Base-by-base conservation (phyloP, 1,284 basidiomycete species). In the Melampsora americana region DNA sequence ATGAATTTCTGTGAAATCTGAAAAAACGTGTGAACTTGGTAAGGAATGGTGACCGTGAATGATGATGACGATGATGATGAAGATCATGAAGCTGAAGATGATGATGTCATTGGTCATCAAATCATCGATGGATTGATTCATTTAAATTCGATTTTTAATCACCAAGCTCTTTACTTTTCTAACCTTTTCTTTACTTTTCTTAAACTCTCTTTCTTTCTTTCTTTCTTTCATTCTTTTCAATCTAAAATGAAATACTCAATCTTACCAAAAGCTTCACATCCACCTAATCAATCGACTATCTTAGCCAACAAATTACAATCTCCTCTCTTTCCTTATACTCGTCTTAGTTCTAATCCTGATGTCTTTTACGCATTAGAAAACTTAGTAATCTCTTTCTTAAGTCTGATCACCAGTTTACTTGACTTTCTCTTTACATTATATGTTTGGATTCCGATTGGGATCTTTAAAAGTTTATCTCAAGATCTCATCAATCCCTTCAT, bases 401-500 rank as follows among this genome's bases (percentile, higher is more conserved):
- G 59, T 0, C 23, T 76, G 20, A 18, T 68, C 28, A 53, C 60
- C 39, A 53, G 64, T 16, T 32, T 59, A 46, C 35, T 30, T 18
- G 73, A 76, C 26, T 76, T 50, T 44, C 23, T 69, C 28, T 60
- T 76, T 32, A 76, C 73, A 2, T 16, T 76, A 2, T 69, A 46
- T 20, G 30, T 76, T 26, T 76, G 73, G 73, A 68, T 69, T 69
- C 73, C 73, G 16, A 28, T 68, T 30, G 73, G 73, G 4, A 11
- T 76, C 16, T 30, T 53, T 0, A 48, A 48, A 14, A 76, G 50
- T 30, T 7, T 68, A 20, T 28, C 50, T n/a, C 20, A 76, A 44
- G 50, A 59, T 23, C 5, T 74, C 23, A 23, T 74, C 7, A 6
- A 56, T 5, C 72, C 72, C 2, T 30, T 73, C 14, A 30, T 56